phyloP scores from a whole-genome alignment of 352 stramenopile species.

The Phytopythium sindhum region DNA sequence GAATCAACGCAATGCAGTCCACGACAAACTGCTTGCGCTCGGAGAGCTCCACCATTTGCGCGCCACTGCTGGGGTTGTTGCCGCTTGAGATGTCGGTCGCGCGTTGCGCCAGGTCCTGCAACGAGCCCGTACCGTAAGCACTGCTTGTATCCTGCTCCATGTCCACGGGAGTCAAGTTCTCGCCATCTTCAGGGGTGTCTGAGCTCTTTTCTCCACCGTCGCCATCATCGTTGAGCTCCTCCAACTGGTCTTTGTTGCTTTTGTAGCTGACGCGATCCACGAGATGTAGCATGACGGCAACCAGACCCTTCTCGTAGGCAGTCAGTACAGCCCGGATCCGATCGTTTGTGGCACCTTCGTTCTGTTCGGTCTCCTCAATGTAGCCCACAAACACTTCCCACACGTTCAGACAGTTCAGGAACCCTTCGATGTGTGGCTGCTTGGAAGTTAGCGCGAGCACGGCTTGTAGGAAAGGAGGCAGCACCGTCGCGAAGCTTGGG shows the following conservation, averaged over 20 bases:
- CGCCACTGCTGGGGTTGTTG: conserved; percentile 19
- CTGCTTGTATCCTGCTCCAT: conserved; percentile 26
- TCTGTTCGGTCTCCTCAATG: conserved; percentile 73
- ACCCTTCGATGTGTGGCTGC: conserved; percentile 69
- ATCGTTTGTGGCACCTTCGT: conserved; percentile 60
- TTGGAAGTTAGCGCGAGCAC: conserved; percentile 63
- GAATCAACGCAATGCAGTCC: conserved; percentile 67
- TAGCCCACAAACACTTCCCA: conserved; percentile 85
- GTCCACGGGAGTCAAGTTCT: conserved; percentile 32
- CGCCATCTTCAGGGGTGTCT: conserved; percentile 26
- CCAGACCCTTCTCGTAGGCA: conserved; percentile 65
- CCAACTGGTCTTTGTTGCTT: conserved; percentile 59
- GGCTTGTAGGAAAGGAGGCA: conserved; percentile 55
- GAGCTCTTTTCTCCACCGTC: conserved; percentile 16
- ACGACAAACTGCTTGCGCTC: conserved; percentile 73
- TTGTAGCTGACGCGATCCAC: conserved; percentile 66
- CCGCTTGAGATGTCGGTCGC: conserved; percentile 38
- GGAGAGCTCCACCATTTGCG: conserved; percentile 47
- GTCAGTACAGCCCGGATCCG: conserved; percentile 40
- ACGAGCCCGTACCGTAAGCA: conserved; percentile 48
- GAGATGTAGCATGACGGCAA: conserved; percentile 76
- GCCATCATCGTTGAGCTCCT: conserved; percentile 54
- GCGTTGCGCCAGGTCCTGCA: conserved; percentile 72
- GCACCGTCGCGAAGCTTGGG: conserved; percentile 33
- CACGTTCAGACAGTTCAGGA: conserved; percentile 74